Percentiles rank a stretch among this genome's conserved stretches.
Evolutionary conservation across 352 stramenopile species (phyloP).

Genomic region (Pythium sp.): DNA sequence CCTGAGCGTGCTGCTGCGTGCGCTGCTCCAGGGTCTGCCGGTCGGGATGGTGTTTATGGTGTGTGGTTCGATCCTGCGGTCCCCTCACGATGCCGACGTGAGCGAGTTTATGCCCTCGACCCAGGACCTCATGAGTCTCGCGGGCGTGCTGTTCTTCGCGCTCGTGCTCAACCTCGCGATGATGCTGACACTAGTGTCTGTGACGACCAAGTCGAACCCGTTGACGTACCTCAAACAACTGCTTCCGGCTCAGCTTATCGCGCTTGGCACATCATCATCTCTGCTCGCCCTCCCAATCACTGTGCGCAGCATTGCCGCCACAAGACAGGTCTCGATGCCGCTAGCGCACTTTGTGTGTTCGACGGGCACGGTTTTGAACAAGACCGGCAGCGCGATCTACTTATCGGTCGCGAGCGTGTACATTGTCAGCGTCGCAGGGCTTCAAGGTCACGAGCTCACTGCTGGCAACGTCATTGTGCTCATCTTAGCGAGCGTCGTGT

Average conservation of each 20-base stretch:
- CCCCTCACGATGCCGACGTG: conserved; percentile 12
- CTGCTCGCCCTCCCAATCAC: conserved; percentile 51
- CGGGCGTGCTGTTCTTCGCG: conserved; percentile 44
- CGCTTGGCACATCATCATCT: conserved; percentile 45
- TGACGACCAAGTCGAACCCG: conserved; percentile 48
- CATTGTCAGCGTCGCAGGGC: conserved; percentile 26
- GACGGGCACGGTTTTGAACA: conserved; percentile 46
- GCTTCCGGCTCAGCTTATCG: conserved; percentile 46
- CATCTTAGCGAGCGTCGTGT: conserved; percentile 36
- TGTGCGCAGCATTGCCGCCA: conserved; percentile 47
- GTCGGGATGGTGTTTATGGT: conserved; percentile 45
- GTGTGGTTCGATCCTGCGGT: conserved; percentile 35
- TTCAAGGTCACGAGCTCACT: conserved; percentile 25
- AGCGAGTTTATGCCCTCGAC: conserved; percentile 14
- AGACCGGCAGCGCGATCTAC: conserved; percentile 60
- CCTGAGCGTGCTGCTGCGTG: conserved; percentile 36
- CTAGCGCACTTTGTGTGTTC: conserved; percentile 59
- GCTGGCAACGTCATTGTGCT: conserved; percentile 28
- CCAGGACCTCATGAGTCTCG: conserved; percentile 36
- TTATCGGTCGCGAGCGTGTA: conserved; percentile 47
- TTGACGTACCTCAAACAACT: conserved; percentile 45
- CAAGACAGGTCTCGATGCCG: conserved; percentile 48
- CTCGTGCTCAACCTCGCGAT: conserved; percentile 38
- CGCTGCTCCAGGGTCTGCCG: conserved; percentile 36
- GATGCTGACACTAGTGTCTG: conserved; percentile 31